Conservation (phyloP, 139 green algal species). For the Closterium sp. region DNA sequence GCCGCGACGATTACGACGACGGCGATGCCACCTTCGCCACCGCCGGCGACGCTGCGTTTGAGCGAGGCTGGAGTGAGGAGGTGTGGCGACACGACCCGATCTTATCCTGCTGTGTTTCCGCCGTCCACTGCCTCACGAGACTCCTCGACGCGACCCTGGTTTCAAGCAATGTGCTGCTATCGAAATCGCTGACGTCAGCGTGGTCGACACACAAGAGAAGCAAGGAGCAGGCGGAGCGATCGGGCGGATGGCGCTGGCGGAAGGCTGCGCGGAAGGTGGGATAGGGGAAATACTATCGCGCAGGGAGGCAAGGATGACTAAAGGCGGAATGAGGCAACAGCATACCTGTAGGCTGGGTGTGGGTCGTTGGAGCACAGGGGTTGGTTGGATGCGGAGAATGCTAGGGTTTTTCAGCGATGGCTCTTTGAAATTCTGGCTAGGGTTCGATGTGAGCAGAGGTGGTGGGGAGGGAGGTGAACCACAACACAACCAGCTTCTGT, state of each 20-base stretch:
- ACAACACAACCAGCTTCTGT: no score
- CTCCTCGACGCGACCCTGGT: not conserved
- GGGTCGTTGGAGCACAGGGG: no score
- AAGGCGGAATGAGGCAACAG: not conserved
- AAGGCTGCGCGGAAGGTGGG: not conserved
- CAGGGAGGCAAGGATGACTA: not conserved
- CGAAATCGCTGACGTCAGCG: not conserved
- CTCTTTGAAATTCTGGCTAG: no score
- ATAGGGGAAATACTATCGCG: not conserved
- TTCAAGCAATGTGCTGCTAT: no score
- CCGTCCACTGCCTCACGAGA: not conserved
- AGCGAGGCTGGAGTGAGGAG: not conserved
- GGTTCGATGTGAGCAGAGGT: no score
- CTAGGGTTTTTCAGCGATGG: no score
- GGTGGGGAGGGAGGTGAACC: no score
- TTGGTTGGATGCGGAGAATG: no score
- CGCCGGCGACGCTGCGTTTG: not conserved
- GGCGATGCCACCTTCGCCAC: not conserved
- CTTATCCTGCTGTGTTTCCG: not conserved
- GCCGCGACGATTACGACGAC: not conserved
- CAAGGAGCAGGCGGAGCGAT: not conserved
- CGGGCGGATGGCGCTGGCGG: not conserved
- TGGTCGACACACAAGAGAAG: not conserved
- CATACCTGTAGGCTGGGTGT: no score
- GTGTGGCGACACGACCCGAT: not conserved